Evolutionary conservation across 208 protist genomes (phyloP), one percentile per base, ranked within the genome.

Genomic region (Trypanosoma mega): DNA sequence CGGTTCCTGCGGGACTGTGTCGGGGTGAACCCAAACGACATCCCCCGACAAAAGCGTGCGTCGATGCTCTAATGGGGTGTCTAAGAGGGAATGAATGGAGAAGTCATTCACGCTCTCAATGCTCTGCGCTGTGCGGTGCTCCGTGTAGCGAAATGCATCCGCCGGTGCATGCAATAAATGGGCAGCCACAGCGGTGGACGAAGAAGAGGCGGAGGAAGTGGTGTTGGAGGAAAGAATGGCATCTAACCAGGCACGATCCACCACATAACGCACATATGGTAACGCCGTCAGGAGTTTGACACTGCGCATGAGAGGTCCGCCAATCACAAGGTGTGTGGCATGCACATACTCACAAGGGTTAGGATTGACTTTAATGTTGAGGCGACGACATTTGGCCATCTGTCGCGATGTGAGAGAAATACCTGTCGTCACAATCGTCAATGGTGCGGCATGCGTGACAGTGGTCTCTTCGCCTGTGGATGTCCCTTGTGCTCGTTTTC

Each of bases 261-360:
- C 82, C 1, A 93, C 33, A 12, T 67, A 44, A 2, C 76, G 20
- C 6, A 90, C 67, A 34, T 67, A 85, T 1, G 82, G 82, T 29
- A 90, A 60, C 20, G 80, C 80, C 0, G 82, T 85, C 26, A 93
- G 68, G 45, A 93, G 68, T 58, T 93, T 93, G 20, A 93, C 69
- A 31, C 86, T 93, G 26, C 86, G 76, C 54, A 76, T 58, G n/a
- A 93, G 77, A 34, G 76, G 81, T 9, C 48, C 55, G 29, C 77
- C 55, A 45, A 73, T 77, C 2, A 90, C 80, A 11, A 93, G 66
- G 12, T 82, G 14, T 6, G 34, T 54, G 1, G 77, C 82, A 37
- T 64, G 47, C 2, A 30, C 21, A 9, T 74, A 81, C 26, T 76
- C 52, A 11, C 56, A 50, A 2, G 80, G 62, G 9, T 39, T 31